Conservation (phyloP, 164 flowering plant genomes). For the grape (Vitis vinifera) region DNA sequence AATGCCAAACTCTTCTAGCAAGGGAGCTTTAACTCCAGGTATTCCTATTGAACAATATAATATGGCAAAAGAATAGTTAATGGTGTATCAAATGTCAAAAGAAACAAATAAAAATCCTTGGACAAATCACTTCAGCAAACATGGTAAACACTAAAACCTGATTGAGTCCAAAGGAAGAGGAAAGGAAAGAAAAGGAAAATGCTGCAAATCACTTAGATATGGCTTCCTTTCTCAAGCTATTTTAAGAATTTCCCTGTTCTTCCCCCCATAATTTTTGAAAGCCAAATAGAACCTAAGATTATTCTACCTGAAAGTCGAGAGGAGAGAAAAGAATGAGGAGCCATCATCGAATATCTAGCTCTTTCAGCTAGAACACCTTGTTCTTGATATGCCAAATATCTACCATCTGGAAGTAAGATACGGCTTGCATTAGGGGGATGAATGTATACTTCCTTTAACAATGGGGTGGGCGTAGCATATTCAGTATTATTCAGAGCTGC, state of each 20-base stretch:
- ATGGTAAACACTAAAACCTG: too few species aligned
- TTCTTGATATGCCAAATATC: conserved; percentile 76
- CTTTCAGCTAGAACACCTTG: conserved; percentile 69
- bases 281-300: neutral
- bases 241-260: too few species aligned
- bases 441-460: conserved; percentile 48
- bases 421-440: conserved; percentile 79
- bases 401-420: conserved; percentile 78
- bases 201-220: too few species aligned
- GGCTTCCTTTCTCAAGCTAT: too few species aligned
- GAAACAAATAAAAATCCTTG: neutral
- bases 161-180: too few species aligned
- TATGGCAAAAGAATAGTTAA: neutral
- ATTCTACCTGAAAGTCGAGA: conserved; percentile 77
- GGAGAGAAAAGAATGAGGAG: conserved; percentile 81
- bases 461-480: conserved; percentile 25
- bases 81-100: neutral
- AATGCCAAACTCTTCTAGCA: conserved; percentile 80
- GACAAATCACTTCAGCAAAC: neutral
- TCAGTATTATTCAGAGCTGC: conserved; percentile 62
- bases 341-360: conserved; percentile 73
- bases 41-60: conserved; percentile 40
- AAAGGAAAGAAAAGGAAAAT: too few species aligned
- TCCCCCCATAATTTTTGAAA: neutral
- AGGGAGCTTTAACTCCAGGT: conserved; percentile 66